Conservation (phyloP, 805 yeast species). For the Kodamaea jinghongensis region DNA sequence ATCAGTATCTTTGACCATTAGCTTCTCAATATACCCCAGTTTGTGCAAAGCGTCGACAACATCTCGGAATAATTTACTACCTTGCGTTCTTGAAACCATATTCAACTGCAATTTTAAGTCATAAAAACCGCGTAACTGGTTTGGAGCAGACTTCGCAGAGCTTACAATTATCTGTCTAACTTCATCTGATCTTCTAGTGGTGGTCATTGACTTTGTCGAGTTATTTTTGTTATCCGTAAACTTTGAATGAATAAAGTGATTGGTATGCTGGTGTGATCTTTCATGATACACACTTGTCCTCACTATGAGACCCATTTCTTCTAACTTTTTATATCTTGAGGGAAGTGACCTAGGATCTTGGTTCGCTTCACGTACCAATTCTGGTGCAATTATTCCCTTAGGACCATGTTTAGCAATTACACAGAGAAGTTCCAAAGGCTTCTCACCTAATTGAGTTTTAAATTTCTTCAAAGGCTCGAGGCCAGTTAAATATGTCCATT, state of each 20-base stretch:
- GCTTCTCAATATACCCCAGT: conserved; percentile 47
- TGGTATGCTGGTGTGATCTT: conserved; percentile 49
- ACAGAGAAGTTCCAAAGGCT: conserved; percentile 52
- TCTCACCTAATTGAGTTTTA: conserved; percentile 52
- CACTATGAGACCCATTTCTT: conserved; percentile 46
- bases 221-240: conserved; percentile 27
- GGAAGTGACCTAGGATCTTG: conserved; percentile 75
- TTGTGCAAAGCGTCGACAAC: conserved; percentile 45
- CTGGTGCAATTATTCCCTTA: conserved; percentile 58
- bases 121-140: conserved; percentile 54
- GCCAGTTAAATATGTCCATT: conserved; percentile 59
- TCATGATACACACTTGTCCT: conserved; percentile 34
- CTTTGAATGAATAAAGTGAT: conserved; percentile 49
- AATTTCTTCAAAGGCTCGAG: conserved; percentile 40
- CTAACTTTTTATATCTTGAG: conserved; percentile 55
- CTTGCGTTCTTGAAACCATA: conserved; percentile 39
- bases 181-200: conserved; percentile 24
- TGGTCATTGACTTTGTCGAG: conserved; percentile 4
- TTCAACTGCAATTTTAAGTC: conserved; percentile 62
- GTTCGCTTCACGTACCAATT: conserved; percentile 52
- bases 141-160: conserved; percentile 55
- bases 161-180: conserved; percentile 41
- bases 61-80: conserved; percentile 47
- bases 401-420: conserved; percentile 58
- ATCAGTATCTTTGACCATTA: conserved; percentile 44